Evolutionary conservation across 345 rosid genomes (phyloP).

Genomic region (Gossypium stocksii): DNA sequence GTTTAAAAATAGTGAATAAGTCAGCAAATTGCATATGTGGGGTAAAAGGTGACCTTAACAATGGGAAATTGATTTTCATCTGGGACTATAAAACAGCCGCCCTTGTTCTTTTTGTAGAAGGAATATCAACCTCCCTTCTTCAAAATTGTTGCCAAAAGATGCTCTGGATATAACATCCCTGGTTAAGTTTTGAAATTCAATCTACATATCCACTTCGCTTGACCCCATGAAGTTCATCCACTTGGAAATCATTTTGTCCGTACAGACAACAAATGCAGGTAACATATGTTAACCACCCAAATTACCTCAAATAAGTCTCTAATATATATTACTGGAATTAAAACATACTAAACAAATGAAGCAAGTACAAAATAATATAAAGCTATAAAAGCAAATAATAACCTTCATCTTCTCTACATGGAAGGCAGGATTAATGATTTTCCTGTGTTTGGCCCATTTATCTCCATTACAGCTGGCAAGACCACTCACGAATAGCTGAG

Average conservation of each 20-base stretch:
- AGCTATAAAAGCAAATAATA: neutral
- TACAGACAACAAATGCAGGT: slow-evolving; percentile 23
- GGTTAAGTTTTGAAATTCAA: slow-evolving; percentile 25
- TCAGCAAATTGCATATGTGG: too few species aligned
- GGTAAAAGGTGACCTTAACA: slow-evolving; percentile 2
- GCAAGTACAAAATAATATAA: neutral
- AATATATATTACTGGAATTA: neutral
- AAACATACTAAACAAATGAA: neutral
- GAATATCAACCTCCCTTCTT: slow-evolving; percentile 22
- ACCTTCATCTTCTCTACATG: slow-evolving; percentile 30
- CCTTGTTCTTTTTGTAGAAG: slow-evolving; percentile 24
- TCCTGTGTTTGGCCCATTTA: slow-evolving; percentile 32
- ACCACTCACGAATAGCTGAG: slow-evolving; percentile 23
- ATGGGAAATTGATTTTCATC: slow-evolving; percentile 10
- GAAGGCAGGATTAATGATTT: slow-evolving; percentile 30
- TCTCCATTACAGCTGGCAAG: slow-evolving; percentile 27
- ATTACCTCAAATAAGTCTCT: neutral
- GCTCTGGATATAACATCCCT: slow-evolving; percentile 29
- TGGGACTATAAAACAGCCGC: slow-evolving; percentile 2
- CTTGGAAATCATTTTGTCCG: slow-evolving; percentile 23
- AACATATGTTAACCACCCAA: slow-evolving; percentile 18
- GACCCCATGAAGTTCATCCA: slow-evolving; percentile 17
- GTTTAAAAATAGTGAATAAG: too few species aligned
- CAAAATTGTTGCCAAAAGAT: slow-evolving; percentile 24
- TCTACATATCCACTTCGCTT: slow-evolving; percentile 23